phyloP scores from a whole-genome alignment of 1,284 basidiomycete species.

The Papiliotrema nemorosa region DNA sequence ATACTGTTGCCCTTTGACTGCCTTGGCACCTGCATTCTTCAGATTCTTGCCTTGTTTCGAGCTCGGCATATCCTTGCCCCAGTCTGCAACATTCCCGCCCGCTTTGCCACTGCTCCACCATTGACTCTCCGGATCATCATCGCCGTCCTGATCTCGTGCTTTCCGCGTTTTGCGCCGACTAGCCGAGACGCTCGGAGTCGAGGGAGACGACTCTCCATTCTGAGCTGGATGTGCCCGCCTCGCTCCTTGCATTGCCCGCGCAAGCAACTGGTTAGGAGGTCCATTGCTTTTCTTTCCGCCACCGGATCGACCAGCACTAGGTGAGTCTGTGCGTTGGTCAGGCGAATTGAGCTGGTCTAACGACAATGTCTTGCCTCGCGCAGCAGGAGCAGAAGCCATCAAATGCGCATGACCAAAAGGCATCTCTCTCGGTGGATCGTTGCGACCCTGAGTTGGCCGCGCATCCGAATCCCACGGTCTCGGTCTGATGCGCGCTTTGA shows the following conservation, averaged over 20 bases:
- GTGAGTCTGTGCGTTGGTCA: too few relatives aligned
- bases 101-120: slow-evolving; percentile 19
- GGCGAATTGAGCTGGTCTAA: too few relatives aligned
- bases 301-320: too few relatives aligned
- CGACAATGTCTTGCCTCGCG: slow-evolving; percentile 8
- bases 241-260: too few relatives aligned
- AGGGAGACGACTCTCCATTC: too few relatives aligned
- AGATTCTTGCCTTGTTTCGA: neutral
- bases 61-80: slow-evolving; percentile 20
- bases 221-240: too few relatives aligned
- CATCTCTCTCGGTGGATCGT: neutral
- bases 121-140: slow-evolving; percentile 10
- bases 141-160: slow-evolving; percentile 4
- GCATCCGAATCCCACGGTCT: slow-evolving; percentile 15
- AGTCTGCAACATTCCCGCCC: slow-evolving; percentile 17
- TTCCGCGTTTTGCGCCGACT: neutral
- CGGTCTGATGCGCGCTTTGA: neutral
- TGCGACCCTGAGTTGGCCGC: neutral
- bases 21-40: neutral
- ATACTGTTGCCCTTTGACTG: slow-evolving; percentile 18
- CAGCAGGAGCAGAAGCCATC: slow-evolving; percentile 8
- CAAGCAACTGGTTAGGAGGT: too few relatives aligned
- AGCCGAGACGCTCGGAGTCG: neutral
- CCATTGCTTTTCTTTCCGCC: too few relatives aligned
- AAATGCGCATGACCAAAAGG: slow-evolving; percentile 19